Base-by-base conservation (phyloP, 106 monocot species). In the Amphibolis antarctica region DNA sequence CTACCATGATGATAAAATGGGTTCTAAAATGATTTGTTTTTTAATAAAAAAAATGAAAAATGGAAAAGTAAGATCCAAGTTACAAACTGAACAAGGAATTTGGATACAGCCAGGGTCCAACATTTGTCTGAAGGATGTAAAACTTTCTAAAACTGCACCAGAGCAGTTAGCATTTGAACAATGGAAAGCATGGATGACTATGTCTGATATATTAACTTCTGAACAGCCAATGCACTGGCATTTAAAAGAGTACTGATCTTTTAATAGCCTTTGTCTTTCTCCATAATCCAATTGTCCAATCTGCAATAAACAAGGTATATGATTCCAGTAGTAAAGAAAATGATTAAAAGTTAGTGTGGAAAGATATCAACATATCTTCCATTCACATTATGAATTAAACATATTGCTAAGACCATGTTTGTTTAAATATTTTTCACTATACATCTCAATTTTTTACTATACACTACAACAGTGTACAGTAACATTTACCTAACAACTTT, bases 161-260 rank as follows among this genome's bases (percentile, higher is more conserved):
- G 49, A 48, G 69, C 96, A 96, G 22, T 80, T 53, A 28, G 68
- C 36, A 27, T 80, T 51, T 19, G 42, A 53, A 72, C 96, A 96
- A 21, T 48, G 42, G 57, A 86, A 90, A 62, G 96, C 76, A 85
- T 85, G 74, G 30, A 96, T 74, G 27, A 86, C 69, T 46, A 96
- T 60, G 66, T 96, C 96, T 19, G 96, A 74, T 1, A 96, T 49
- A 77, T 78, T 89, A 54, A 82, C 49, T 25, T 71, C 75, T 49
- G 82, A 80, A 73, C 96, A 96, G 54, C 74, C 69, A 20, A 49
- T 74, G 74, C 96, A 96, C 26, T 78, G 55, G 76, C 96, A 96
- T 76, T 64, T 80, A 47, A 96, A 96, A 25, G 61, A 84, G 55
- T 96, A 96, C 23, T 81, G 76, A 21, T 86, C 81, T 62, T 86